Base-by-base conservation (phyloP, 352 stramenopile species). In the Globisporangium parvum region DNA sequence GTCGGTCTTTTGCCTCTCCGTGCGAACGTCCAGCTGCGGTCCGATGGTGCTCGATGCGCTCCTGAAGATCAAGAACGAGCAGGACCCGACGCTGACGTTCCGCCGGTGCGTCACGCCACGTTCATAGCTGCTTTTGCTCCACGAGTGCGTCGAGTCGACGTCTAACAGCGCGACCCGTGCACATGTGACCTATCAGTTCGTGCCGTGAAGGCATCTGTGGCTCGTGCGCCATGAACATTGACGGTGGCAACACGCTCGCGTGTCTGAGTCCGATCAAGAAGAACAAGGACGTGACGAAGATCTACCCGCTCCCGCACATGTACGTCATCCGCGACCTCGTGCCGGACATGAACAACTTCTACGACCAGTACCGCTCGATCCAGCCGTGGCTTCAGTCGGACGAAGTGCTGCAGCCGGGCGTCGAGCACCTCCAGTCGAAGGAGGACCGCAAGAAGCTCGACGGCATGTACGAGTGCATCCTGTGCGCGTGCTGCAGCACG, bases 391-490 rank as follows among this genome's bases (percentile, higher is more conserved):
- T 99, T 53, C 94, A 99, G 74, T 97, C 88, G 65, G 85, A 95
- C 57, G 76, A 87, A 55, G 73, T 85, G 24, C 97, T 97, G 60
- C 67, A 86, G 15, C 67, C 83, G 41, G 96, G 97, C 59, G 72
- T 88, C 35, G 84, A 96, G 69, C 82, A 93, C 69, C 54, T 93
- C 47, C 83, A 94, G 69, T 95, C 82, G 51, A 95, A 96, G 53
- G 88, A 98, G 54, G 97, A 99, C 81, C 88, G 97, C 57, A 98
- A 98, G 81, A 99, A 99, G 73, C 80, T 99, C 10, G 97, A 99
- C 72, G 97, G 97, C 60, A 99, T 99, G 96, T 99, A 99, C 76
- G 97, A 99, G 83, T 99, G 97, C 77, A 99, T 99, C 63, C 84
- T 99, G 20, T 99, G 97, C 75, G 97, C 97, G 23, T 99, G 97